A percentile compares a stretch with the other conserved stretches of the same genome.
Evolutionary conservation across 2,329 filamentous ascomycete genomes (phyloP).

Genomic region (Colletotrichum euphorbiae): DNA sequence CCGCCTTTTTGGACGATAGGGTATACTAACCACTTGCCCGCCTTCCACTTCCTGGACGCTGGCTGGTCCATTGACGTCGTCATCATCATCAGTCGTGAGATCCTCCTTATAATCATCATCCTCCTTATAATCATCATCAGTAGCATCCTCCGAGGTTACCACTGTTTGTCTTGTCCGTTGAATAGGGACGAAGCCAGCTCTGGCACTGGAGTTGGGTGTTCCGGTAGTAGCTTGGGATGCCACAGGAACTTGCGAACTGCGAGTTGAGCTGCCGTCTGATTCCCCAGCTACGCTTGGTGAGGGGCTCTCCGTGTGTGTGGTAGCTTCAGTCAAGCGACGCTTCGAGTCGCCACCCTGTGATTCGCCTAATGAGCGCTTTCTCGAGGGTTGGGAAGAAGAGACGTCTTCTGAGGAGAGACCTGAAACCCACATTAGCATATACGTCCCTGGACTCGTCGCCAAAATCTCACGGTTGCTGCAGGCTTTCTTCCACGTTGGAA

Average conservation of each 20-base stretch:
- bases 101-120: conserved; percentile 29
- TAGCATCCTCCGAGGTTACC: not conserved
- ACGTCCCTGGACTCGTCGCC: too few species aligned
- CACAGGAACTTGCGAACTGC: not conserved
- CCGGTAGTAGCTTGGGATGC: not conserved
- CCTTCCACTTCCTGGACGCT: too few species aligned
- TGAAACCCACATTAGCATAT: too few species aligned
- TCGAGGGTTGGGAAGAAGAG: not conserved
- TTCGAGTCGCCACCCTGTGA: conserved; percentile 6
- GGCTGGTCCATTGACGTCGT: not conserved
- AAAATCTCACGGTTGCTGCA: too few species aligned
- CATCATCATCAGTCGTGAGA: conserved; percentile 26
- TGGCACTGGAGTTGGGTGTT: not conserved
- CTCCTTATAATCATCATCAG: too few species aligned
- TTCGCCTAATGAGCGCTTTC: conserved; percentile 14
- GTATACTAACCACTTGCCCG: too few species aligned
- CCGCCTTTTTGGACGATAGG: too few species aligned
- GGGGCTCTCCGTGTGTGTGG: not conserved
- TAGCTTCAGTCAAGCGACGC: conserved; percentile 5
- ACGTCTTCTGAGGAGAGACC: too few species aligned
- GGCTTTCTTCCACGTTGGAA: too few species aligned
- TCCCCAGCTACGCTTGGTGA: not conserved
- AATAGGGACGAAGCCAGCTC: not conserved
- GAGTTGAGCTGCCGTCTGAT: not conserved
- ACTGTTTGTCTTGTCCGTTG: not conserved